phyloP scores from a whole-genome alignment of 2,329 filamentous ascomycete species.

The Aureobasidium lini region DNA sequence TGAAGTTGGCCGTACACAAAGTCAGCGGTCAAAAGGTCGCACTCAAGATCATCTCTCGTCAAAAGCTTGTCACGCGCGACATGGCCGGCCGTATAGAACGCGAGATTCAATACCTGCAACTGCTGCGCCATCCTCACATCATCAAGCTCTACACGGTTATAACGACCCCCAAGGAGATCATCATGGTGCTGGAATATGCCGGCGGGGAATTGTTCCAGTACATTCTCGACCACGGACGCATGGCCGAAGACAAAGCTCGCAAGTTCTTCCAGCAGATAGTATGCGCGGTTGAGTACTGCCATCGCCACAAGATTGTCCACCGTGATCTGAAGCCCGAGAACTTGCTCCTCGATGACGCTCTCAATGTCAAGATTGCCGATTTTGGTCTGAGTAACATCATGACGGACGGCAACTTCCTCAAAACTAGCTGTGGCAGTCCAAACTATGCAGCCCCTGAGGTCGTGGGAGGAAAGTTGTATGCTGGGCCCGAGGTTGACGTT shows the following conservation, averaged over 20 bases:
- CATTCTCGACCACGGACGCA: slow-evolving; percentile 86
- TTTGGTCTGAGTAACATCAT: slow-evolving; percentile 99
- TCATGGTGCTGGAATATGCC: slow-evolving; percentile 98
- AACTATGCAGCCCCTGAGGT: slow-evolving; percentile 98
- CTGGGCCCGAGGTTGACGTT: slow-evolving; percentile 94
- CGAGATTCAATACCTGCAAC: slow-evolving; percentile 95
- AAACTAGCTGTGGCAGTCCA: slow-evolving; percentile 95
- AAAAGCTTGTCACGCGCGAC: slow-evolving; percentile 91
- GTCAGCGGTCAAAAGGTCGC: slow-evolving; percentile 92
- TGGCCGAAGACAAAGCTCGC: slow-evolving; percentile 85
- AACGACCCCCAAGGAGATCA: slow-evolving; percentile 87
- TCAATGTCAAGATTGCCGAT: slow-evolving; percentile 98
- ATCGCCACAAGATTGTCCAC: slow-evolving; percentile 97
- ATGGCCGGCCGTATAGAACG: slow-evolving; percentile 97
- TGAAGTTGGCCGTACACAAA: slow-evolving; percentile 90
- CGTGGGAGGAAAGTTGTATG: slow-evolving; percentile 95
- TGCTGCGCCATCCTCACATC: slow-evolving; percentile 93
- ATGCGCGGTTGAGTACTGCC: slow-evolving; percentile 97
- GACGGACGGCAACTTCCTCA: slow-evolving; percentile 98
- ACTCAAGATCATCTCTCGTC: slow-evolving; percentile 93
- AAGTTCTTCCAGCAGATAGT: slow-evolving; percentile 99
- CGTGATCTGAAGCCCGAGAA: slow-evolving; percentile 97
- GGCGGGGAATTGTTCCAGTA: slow-evolving; percentile 97
- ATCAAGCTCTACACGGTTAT: slow-evolving; percentile 99
- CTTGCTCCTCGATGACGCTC: slow-evolving; percentile 82